Base-by-base conservation (phyloP, 495 filamentous ascomycete species). In the Friedmanniomyces simplex region DNA sequence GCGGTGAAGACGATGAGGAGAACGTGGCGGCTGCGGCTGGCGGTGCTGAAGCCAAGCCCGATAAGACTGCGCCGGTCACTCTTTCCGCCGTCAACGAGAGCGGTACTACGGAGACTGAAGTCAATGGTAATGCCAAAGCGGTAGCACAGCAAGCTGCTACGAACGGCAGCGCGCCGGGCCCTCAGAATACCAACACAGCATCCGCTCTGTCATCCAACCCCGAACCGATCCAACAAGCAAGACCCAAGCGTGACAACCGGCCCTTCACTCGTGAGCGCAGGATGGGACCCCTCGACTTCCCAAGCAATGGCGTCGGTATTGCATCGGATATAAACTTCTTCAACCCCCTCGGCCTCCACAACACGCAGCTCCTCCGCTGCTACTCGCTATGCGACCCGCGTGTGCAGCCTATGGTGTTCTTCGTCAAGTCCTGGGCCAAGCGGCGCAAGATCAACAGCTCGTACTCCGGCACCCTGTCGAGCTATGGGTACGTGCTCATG, bases 401-500 rank as follows among this genome's bases (percentile, higher is more conserved):
- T 4, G 85, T 94, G 6, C 76, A 78, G 18, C 77, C 79, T n/a
- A 76, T 91, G 73, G 80, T 90, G 14, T 74, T 90, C 21, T 91
- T 91, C 66, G 76, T 94, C 68, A 94, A 94, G 69, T 70, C 76
- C 58, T 94, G 89, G 89, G 85, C 88, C 37, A 90, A 88, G 68
- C 75, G 76, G 32, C 80, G 88, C 43, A 82, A 79, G 55, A 91
- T 94, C 70, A 93, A 93, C 69, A 79, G 76, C 52, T 79, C 85
- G n/a, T 93, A 89, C 66, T 79, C 80, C 41, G 88, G 88, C 50
- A 91, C 87, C 0, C 75, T 94, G 34, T 87, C 84, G 63, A 88
- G 84, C 53, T 94, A 94, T 67, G 88, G 88, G 47, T 94, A 89
- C 69, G 86, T 89, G n/a, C 74, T 94, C 7, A 91, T 94, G 86